A percentile compares a stretch with the other conserved stretches of the same genome.
These are phyloP conservation scores for Cytospora piceicola DNA, from an alignment of 2,329 filamentous ascomycete genomes.

Conservation along the genomic window DNA sequence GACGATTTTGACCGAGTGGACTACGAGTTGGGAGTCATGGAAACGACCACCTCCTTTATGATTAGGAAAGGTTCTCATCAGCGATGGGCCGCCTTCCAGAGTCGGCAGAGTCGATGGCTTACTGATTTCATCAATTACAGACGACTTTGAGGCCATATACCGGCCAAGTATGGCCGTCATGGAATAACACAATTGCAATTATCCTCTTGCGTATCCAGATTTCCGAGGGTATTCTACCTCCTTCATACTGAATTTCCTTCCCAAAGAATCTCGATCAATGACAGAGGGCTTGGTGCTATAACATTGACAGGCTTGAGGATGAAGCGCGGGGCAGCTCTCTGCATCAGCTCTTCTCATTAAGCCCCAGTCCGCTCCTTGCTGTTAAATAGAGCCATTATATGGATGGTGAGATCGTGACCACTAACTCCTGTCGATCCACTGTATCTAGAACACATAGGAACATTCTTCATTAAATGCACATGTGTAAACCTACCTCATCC, in stretches of 20 bases:
- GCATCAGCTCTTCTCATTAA: neutral
- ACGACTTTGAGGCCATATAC: too few species aligned
- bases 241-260: neutral
- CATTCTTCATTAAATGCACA: neutral
- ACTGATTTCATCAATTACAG: too few species aligned
- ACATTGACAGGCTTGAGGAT: neutral
- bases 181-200: too few species aligned
- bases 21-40: neutral
- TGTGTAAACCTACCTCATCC: neutral
- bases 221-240: neutral
- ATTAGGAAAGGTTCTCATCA: too few species aligned
- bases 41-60: neutral
- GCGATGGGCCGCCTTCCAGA: too few species aligned
- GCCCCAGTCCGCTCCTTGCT: neutral
- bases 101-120: too few species aligned
- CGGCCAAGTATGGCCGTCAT: too few species aligned
- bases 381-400: conserved; percentile 4
- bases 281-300: neutral
- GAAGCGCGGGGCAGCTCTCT: neutral
- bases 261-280: neutral
- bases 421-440: neutral
- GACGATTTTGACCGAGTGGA: neutral
- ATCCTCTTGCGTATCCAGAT: neutral
- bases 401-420: neutral
- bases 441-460: neutral